Percentiles rank a stretch among this genome's conserved stretches.
Evolutionary conservation across 208 protist species (phyloP).

Genomic region (Wallacemonas sp.): DNA sequence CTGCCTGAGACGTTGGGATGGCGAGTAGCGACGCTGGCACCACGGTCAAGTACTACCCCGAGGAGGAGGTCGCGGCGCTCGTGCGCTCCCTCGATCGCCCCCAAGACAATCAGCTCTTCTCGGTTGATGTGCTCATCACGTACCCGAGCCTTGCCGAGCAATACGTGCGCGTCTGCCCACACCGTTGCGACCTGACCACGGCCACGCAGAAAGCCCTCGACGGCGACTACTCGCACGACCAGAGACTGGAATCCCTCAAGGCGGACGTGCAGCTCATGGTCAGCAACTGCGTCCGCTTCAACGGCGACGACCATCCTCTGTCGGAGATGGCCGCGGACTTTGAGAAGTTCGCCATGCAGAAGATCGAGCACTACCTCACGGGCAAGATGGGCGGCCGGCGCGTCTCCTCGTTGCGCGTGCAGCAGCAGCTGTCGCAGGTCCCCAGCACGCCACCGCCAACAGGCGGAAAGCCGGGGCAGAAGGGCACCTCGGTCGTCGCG

Average conservation of each 20-base stretch:
- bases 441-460: neutral
- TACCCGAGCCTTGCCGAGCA: slow-evolving; percentile 75
- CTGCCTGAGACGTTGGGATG: no score
- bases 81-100: slow-evolving; percentile 69
- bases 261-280: slow-evolving; percentile 83
- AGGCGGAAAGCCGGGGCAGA: slow-evolving; percentile 1
- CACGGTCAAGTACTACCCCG: slow-evolving; percentile 42
- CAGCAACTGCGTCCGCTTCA: slow-evolving; percentile 83
- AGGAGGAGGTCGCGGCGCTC: slow-evolving; percentile 63
- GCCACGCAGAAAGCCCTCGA: slow-evolving; percentile 57
- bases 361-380: slow-evolving; percentile 60
- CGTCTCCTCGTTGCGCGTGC: slow-evolving; percentile 57
- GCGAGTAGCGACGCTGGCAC: neutral
- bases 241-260: slow-evolving; percentile 46
- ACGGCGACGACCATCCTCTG: slow-evolving; percentile 54
- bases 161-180: slow-evolving; percentile 76
- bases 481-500: neutral
- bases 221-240: slow-evolving; percentile 65
- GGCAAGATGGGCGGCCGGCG: slow-evolving; percentile 66
- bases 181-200: slow-evolving; percentile 75
- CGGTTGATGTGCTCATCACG: slow-evolving; percentile 67
- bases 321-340: slow-evolving; percentile 59
- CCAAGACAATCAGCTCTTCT: slow-evolving; percentile 78
- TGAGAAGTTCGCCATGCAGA: slow-evolving; percentile 60
- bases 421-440: slow-evolving; percentile 11